Evolutionary conservation across 208 protist species (phyloP).

Genomic region (Trypanosoma cruzi): DNA sequence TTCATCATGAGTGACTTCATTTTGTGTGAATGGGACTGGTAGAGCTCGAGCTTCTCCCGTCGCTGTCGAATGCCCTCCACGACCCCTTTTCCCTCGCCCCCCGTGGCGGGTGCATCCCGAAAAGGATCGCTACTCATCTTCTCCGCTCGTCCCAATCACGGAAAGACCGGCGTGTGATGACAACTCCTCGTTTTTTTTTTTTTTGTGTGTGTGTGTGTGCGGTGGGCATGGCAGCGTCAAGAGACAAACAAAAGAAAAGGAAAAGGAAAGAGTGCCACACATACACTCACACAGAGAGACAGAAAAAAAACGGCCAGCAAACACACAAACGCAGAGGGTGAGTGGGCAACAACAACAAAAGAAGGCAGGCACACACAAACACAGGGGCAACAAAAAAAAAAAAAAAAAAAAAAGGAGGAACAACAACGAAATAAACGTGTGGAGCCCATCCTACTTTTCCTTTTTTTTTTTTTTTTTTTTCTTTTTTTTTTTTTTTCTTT

Average conservation of each 20-base stretch:
- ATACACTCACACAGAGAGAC: too few species aligned
- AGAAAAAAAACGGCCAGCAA: conserved; percentile 14
- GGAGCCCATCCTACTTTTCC: neutral
- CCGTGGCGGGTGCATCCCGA: neutral
- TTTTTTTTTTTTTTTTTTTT: too few species aligned
- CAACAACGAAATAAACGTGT: conserved; percentile 6
- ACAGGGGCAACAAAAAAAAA: conserved; percentile 20
- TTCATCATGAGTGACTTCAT: conserved; percentile 87
- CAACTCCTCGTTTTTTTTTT: too few species aligned
- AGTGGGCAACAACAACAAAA: too few species aligned
- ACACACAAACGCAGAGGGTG: too few species aligned
- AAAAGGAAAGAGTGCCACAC: too few species aligned
- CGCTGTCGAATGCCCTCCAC: conserved; percentile 47
- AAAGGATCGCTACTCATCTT: conserved; percentile 5
- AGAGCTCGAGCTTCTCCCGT: conserved; percentile 66
- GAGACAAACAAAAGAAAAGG: too few species aligned
- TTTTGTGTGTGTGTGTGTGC: too few species aligned
- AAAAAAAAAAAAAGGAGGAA: conserved; percentile 1
- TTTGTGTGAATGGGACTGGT: conserved; percentile 80
- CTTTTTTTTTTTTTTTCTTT: conserved; percentile 11
- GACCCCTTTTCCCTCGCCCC: conserved; percentile 24
- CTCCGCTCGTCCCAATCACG: too few species aligned
- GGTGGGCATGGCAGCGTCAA: too few species aligned
- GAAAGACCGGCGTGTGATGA: too few species aligned
- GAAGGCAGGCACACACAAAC: conserved; percentile 1